Percentiles rank a stretch among this genome's conserved stretches.
phyloP scores from a whole-genome alignment of 306 rosid species.

The Lathyrus sativus region DNA sequence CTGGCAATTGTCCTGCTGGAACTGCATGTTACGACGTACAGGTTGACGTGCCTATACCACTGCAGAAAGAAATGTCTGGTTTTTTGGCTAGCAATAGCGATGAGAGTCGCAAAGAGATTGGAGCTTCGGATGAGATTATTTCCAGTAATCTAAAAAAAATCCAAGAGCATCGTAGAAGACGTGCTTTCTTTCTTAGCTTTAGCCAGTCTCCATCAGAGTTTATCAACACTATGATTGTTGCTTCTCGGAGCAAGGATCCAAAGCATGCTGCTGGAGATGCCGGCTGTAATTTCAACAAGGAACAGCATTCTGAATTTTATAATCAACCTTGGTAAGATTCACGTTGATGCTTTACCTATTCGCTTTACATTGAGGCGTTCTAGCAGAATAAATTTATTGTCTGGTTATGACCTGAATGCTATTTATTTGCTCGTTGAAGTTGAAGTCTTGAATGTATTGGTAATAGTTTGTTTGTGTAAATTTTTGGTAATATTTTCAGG shows the following conservation, averaged over 20 bases:
- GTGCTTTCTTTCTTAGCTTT: constrained; percentile 87
- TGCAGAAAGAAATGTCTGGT: constrained; percentile 64
- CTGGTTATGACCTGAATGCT: constrained; percentile 1
- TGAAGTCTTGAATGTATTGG: constrained; percentile 22
- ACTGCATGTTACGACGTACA: constrained; percentile 76
- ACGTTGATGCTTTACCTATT: constrained; percentile 8
- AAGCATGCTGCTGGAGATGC: constrained; percentile 74
- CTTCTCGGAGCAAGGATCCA: constrained; percentile 79
- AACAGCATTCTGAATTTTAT: constrained; percentile 57
- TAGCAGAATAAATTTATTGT: neutral
- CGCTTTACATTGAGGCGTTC: constrained; percentile 20
- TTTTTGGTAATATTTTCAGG: constrained; percentile 51
- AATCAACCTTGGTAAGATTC: constrained; percentile 76
- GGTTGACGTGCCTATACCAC: constrained; percentile 72
- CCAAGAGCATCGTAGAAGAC: constrained; percentile 66
- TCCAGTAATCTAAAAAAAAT: constrained; percentile 59
- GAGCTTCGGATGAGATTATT: constrained; percentile 69
- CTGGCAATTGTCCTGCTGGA: constrained; percentile 69
- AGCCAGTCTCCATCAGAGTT: constrained; percentile 85
- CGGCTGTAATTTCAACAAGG: constrained; percentile 55
- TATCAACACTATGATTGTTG: constrained; percentile 57
- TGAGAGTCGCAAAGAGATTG: constrained; percentile 65
- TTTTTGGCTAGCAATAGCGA: constrained; percentile 46
- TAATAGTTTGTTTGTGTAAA: constrained; percentile 15
- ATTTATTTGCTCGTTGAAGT: constrained; percentile 19